Evolutionary conservation across 1,284 basidiomycete species (phyloP), one percentile per base, ranked within the genome.

Genomic region (Cystobasidium slooffiae): DNA sequence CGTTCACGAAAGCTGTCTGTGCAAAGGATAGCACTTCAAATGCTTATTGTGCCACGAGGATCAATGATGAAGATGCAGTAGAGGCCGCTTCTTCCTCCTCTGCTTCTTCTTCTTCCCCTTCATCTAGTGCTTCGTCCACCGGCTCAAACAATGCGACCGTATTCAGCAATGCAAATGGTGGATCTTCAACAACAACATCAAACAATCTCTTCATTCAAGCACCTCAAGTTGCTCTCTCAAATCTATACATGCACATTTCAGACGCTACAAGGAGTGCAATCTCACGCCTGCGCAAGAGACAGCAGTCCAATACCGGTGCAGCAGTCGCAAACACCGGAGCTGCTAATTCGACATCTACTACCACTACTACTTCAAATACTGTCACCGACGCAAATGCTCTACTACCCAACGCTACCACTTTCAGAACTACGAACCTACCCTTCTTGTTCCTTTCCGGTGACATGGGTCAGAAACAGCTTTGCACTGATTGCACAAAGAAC

Each of bases 401-500:
- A 78, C 82, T 83, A 68, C 91, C 91, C 76, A 91, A 94, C 85
- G 83, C 86, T 51, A 87, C 87, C 12, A 88, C 88, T 18, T 93
- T 88, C 85, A 80, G 83, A 75, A 70, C 80, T 47, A 86, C 86
- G 82, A 90, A 91, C 85, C 83, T 95, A 67, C 84, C 88, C 52
- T 95, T 93, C 90, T 84, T 96, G 78, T 89, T 91, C 88, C 86
- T 91, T 79, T 82, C 85, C 69, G 84, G 89, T 56, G 77, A 80
- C 77, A 84, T 88, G 81, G 49, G 85, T 62, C 82, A 85, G 44
- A 79, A 82, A 52, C 73, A 83, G 49, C 88, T 95, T 70, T 97
- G 94, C 88, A 89, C 87, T 1, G 80, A 89, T 5, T 97, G 94
- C 88, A 89, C 91, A 18, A 88, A 90, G 80, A 86, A 86, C 77